phyloP scores from a whole-genome alignment of 73 alveolate species.

The Paraurostyla sp. region DNA sequence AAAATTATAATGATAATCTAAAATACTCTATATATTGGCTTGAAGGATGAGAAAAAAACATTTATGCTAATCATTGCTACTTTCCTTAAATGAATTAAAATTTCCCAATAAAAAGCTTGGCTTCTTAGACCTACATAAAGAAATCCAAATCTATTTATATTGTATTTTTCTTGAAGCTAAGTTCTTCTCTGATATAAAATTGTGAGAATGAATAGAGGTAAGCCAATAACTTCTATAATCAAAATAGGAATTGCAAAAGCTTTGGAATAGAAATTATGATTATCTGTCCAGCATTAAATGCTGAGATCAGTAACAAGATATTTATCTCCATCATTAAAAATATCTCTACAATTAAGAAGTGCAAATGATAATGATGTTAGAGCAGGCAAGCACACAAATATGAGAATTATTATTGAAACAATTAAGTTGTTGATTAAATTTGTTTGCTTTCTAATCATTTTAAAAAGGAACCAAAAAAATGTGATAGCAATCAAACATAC shows the following conservation, averaged over 20 bases:
- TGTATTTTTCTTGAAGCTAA: not conserved
- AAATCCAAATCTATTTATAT: constrained; percentile 23
- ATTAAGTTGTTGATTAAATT: not conserved
- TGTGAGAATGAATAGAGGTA: not conserved
- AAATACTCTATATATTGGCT: constrained; percentile 61
- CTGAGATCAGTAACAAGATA: not conserved
- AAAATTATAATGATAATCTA: not conserved
- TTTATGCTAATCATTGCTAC: constrained; percentile 60
- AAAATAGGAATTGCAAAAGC: constrained; percentile 21
- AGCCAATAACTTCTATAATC: constrained; percentile 27
- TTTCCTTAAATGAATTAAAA: constrained; percentile 56
- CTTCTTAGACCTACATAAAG: constrained; percentile 55
- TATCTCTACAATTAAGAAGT: constrained; percentile 25
- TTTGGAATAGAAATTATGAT: not conserved
- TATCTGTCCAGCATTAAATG: constrained; percentile 33
- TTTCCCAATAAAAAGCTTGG: constrained; percentile 68
- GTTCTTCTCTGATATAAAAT: constrained; percentile 28
- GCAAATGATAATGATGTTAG: constrained; percentile 3
- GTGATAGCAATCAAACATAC: not conserved
- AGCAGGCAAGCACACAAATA: constrained; percentile 54
- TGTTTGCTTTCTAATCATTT: not conserved
- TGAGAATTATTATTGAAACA: constrained; percentile 37
- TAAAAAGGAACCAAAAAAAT: constrained; percentile 14
- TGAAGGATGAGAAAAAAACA: constrained; percentile 55
- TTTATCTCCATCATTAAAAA: constrained; percentile 46